Evolutionary conservation across 768 basidiomycete genomes (phyloP), one percentile per base, ranked within the genome.

Genomic region (Calocybe indica): DNA sequence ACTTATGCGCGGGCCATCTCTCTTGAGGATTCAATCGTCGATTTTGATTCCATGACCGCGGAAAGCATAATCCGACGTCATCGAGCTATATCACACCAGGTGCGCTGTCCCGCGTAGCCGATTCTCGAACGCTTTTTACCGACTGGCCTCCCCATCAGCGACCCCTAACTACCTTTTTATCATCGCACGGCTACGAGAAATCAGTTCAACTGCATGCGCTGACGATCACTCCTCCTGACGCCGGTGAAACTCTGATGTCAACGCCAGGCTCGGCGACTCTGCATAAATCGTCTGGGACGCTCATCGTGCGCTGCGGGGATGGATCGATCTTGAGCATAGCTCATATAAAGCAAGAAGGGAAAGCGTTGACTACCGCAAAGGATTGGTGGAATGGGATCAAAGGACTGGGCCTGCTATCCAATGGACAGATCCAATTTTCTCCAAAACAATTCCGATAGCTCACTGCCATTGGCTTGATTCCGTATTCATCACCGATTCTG

Each of bases 321-420:
- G 68, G 69, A 29, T 73, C 78, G 1, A 66, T 78, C 42, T 56
- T 91, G 12, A 66, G 68, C 42, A 78, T 89, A 1, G 65, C 66
- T 2, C 64, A 66, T 51, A 65, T 92, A 12, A 82, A 85, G 57
- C 78, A 80, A 50, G 80, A 84, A 52, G 79, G 79, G 46, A 76
- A 76, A 53, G 64, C 70, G 22, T 61, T 76, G 55, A 52, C 88
- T 50, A 58, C 58, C 10, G 83, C 81, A 2, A 75, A 68, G 50
- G 82, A 83, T 43, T 92, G 87, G 83, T 91, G 87, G 87, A 89
- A 88, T 59, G 89, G 90, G 2, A 66, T 64, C 29, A 68, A 68
- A 48, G 59, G 63, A 34, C 46, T 59, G 32, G 63, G 62, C 10
- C 48, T 64, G 22, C 54, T 55, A n/a, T 43, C 45, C 12, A 38